These are phyloP conservation scores for Collybia nuda DNA, from an alignment of 768 basidiomycete genomes.

Conservation along the genomic window DNA sequence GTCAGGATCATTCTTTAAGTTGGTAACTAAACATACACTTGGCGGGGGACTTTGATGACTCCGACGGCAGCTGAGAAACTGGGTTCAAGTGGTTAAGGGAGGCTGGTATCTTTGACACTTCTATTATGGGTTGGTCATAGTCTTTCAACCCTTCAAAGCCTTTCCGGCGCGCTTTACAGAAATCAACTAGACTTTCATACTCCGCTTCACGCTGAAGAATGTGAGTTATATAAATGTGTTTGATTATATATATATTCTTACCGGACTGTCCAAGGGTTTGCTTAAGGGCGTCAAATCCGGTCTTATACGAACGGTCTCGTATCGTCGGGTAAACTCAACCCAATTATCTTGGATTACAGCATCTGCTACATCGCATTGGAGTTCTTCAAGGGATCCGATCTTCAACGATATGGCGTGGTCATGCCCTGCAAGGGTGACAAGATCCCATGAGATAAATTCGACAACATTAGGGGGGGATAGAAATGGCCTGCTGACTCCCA, in stretches of 20 bases:
- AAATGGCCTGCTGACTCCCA: conserved; percentile 19
- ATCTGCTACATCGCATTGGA: conserved; percentile 53
- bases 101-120: conserved; percentile 55
- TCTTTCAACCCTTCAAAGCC: conserved; percentile 62
- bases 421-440: conserved; percentile 49
- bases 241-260: conserved; percentile 32
- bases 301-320: conserved; percentile 54
- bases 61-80: conserved; percentile 36
- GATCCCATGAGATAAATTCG: conserved; percentile 62
- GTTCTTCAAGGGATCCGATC: conserved; percentile 28
- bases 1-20: not conserved
- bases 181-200: conserved; percentile 64
- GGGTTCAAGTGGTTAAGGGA: conserved; percentile 63
- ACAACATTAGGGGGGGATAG: conserved; percentile 34
- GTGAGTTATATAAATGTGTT: conserved; percentile 5
- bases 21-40: conserved; percentile 49
- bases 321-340: conserved; percentile 76
- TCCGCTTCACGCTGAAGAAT: conserved; percentile 53
- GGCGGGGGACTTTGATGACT: conserved; percentile 37
- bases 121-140: conserved; percentile 68
- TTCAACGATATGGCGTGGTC: conserved; percentile 53
- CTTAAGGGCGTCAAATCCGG: conserved; percentile 73
- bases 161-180: conserved; percentile 60
- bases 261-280: conserved; percentile 63
- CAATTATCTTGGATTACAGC: conserved; percentile 74